phyloP scores from a whole-genome alignment of 2,329 filamentous ascomycete species.

The Aspergillus pseudoglaucus region DNA sequence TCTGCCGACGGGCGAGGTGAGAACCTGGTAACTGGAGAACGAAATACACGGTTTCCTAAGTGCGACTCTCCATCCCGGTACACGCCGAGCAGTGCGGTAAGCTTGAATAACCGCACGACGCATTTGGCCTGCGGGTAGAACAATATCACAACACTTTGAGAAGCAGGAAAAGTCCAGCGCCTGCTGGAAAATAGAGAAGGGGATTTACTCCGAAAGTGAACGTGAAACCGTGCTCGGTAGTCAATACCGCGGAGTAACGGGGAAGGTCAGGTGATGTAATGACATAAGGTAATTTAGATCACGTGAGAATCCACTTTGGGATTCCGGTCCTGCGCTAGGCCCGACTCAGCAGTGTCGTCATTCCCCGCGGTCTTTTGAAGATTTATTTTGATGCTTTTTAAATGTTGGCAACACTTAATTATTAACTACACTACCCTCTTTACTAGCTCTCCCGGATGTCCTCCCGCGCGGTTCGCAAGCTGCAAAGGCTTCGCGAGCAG shows the following conservation, averaged over 20 bases:
- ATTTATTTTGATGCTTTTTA: neutral
- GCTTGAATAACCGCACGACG: slow-evolving; percentile 42
- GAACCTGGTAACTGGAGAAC: slow-evolving; percentile 32
- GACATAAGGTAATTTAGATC: slow-evolving; percentile 19
- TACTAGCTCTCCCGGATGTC: slow-evolving; percentile 50
- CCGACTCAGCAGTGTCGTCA: slow-evolving; percentile 25
- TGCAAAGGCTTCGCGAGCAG: slow-evolving; percentile 57
- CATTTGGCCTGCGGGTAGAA: slow-evolving; percentile 31
- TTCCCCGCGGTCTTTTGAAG: slow-evolving; percentile 19
- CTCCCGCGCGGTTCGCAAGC: slow-evolving; percentile 58
- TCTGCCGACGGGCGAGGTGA: slow-evolving; percentile 29
- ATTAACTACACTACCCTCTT: neutral
- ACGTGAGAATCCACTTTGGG: neutral
- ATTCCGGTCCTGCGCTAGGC: slow-evolving; percentile 15
- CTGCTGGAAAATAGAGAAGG: slow-evolving; percentile 10
- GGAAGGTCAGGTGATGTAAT: neutral
- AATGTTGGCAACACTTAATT: neutral
- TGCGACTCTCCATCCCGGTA: slow-evolving; percentile 38
- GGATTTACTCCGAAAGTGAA: neutral
- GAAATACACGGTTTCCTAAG: slow-evolving; percentile 31
- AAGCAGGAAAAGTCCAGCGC: slow-evolving; percentile 5
- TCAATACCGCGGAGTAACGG: slow-evolving; percentile 1
- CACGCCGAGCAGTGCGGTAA: slow-evolving; percentile 43
- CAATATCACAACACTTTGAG: neutral
- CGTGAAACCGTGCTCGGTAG: no score